Base-by-base conservation (phyloP, 495 filamentous ascomycete species). In the Penicillium soppii region DNA sequence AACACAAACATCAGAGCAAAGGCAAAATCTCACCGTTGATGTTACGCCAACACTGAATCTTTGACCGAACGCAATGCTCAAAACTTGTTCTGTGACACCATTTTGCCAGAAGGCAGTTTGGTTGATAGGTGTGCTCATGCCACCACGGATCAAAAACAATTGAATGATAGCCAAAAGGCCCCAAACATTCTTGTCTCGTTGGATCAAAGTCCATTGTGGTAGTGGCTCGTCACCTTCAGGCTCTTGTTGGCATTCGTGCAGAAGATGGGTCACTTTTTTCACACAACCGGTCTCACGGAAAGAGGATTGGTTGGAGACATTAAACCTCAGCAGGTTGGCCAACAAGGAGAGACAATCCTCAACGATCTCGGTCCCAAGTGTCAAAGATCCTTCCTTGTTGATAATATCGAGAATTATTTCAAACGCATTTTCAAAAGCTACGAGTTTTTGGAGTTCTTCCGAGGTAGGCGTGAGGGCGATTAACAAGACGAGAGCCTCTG, bases 331-430 rank as follows among this genome's bases (percentile, higher is more conserved):
- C 17, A 98, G 80, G 63, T 97, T 96, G 25, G 90, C 90, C 15
- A 97, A 78, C 43, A 98, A 75, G 30, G 92, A 89, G n/a, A 98
- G 77, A 57, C 94, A 96, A 68, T 98, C 92, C 67, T 96, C 92
- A 12, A 96, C 87, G 21, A 90, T 81, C 43, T 92, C 88, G n/a
- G 89, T 91, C 16, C 95, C 95, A 57, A 90, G 83, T 6, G 79
- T 84, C 47, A 98, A 70, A 8, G 84, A 85, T 1, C 95, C 94
- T 66, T 98, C 94, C 0, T 76, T 70, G 50, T 86, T 78, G 36
- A 97, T 90, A 26, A 97, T 83, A 15, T 71, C 75, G 64, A 97
- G 96, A 17, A 95, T 75, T 20, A 86, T 81, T 32, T 92, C 91
- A 57, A 97, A 97, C 0, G 90, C 87, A 73, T 92, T 92, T 56